Percentiles rank a stretch among this genome's conserved stretches.
These are phyloP conservation scores for Amaranthus cruentus DNA, from an alignment of 148 eudicot species.

Conservation along the genomic window DNA sequence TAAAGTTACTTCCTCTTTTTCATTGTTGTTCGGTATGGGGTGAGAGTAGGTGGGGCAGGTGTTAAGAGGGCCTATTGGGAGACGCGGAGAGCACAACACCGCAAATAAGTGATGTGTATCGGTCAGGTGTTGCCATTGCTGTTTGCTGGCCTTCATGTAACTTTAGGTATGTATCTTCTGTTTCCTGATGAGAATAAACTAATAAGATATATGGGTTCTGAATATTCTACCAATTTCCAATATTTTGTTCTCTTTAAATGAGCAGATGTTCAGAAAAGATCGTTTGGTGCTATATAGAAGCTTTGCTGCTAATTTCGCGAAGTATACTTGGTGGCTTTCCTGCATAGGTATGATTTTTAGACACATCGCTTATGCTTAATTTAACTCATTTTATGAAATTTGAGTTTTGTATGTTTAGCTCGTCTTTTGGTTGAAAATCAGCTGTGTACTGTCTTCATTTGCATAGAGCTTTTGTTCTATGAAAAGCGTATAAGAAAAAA, in stretches of 20 bases:
- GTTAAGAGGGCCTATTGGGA: background rate
- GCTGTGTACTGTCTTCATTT: too few species aligned
- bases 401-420: background rate
- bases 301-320: background rate
- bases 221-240: background rate
- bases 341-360: constrained; percentile 7
- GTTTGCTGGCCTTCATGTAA: background rate
- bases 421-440: background rate
- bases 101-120: background rate
- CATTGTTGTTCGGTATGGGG: too few species aligned
- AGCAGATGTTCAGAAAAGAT: background rate
- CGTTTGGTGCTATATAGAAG: background rate
- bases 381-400: background rate
- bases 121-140: background rate
- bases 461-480: background rate
- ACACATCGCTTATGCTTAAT: background rate
- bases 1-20: background rate
- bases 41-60: too few species aligned
- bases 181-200: background rate
- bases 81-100: too few species aligned
- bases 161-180: constrained; percentile 5
- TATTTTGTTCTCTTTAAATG: background rate
- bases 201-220: background rate
- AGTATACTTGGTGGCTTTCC: background rate
- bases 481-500: background rate